Evolutionary conservation across 768 basidiomycete genomes (phyloP).

Genomic region (Sporobolomyces roseus): DNA sequence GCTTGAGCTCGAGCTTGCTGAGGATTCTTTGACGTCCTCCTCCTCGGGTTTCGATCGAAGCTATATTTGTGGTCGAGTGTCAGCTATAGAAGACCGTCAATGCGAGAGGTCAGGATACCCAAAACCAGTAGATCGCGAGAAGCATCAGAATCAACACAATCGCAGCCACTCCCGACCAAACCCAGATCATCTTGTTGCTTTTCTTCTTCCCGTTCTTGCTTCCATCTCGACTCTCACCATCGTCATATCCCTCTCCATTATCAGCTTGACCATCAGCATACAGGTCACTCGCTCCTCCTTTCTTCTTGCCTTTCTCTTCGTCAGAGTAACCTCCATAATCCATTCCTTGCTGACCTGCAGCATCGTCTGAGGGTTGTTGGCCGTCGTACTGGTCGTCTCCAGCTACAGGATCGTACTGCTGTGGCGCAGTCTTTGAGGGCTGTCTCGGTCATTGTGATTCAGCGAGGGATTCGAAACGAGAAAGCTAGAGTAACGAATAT

Average conservation of each 20-base stretch:
- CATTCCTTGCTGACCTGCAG: neutral
- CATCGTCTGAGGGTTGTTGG: too few species aligned
- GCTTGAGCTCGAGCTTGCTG: neutral
- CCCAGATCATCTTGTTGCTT: slow-evolving; percentile 9
- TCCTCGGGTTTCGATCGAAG: slow-evolving; percentile 6
- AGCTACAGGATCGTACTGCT: neutral
- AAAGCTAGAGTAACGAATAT: neutral
- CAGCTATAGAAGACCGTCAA: neutral
- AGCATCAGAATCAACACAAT: neutral
- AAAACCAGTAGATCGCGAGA: neutral
- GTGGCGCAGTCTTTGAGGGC: neutral
- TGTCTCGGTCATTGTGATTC: too few species aligned
- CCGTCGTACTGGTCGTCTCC: neutral
- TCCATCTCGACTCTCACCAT: too few species aligned
- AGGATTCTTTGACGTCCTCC: neutral
- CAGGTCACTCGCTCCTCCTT: too few species aligned
- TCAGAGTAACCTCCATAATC: neutral
- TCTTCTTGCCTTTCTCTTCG: neutral
- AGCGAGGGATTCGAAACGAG: too few species aligned
- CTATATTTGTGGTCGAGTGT: neutral
- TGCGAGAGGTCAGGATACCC: neutral
- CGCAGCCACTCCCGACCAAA: slow-evolving; percentile 6
- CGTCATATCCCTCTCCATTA: too few species aligned
- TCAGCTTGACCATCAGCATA: too few species aligned
- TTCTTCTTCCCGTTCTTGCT: neutral